Conservation (phyloP, 2,329 filamentous ascomycete genomes). For the Leptosphaerulina australis region DNA sequence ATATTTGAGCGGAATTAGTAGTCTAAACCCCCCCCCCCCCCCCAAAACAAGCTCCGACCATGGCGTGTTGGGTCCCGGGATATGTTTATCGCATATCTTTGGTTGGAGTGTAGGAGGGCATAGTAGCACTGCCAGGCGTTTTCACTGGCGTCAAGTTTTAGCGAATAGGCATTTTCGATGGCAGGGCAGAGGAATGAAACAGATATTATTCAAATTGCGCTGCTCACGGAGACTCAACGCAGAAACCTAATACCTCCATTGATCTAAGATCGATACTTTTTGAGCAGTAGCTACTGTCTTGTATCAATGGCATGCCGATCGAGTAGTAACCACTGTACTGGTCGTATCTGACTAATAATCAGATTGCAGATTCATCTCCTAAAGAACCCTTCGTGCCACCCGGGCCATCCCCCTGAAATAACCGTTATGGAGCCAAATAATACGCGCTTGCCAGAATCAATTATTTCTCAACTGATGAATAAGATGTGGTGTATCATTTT, state of each 20-base stretch:
- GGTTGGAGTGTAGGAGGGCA: slow-evolving; percentile 16
- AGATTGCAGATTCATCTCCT: not conserved
- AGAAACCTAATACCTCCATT: too few species aligned
- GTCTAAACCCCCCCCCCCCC: not conserved
- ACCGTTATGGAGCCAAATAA: not conserved
- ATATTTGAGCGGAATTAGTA: not conserved
- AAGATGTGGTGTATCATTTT: too few species aligned
- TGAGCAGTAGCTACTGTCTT: too few species aligned
- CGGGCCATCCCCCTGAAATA: too few species aligned
- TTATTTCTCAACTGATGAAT: not conserved
- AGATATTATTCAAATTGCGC: not conserved
- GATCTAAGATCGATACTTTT: not conserved
- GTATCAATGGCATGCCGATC: not conserved
- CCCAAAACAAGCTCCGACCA: not conserved
- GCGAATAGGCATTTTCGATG: slow-evolving; percentile 19
- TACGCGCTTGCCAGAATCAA: not conserved
- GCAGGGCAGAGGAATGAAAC: slow-evolving; percentile 11
- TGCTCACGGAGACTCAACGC: too few species aligned
- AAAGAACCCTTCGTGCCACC: too few species aligned
- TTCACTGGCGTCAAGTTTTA: slow-evolving; percentile 21
- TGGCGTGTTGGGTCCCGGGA: not conserved
- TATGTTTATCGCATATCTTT: slow-evolving; percentile 20
- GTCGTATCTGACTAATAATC: not conserved
- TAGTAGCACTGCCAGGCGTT: slow-evolving; percentile 23
- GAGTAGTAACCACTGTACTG: not conserved